Conservation (phyloP, 805 yeast genomes). For the Monosporozyma siamensis region DNA sequence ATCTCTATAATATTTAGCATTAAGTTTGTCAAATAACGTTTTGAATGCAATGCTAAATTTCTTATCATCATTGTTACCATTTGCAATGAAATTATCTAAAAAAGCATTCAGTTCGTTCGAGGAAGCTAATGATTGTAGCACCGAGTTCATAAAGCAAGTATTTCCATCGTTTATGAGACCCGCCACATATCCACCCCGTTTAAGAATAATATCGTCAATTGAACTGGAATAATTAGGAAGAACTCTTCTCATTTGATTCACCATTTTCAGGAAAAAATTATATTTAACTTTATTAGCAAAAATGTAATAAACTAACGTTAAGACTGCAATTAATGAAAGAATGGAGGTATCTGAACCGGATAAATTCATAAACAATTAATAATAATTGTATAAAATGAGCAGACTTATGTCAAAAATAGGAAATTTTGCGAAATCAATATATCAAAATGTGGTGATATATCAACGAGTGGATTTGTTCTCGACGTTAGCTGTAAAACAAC, state of each 20-base stretch:
- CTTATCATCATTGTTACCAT: conserved; percentile 6
- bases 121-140: conserved; percentile 73
- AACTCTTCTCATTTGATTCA: conserved; percentile 3
- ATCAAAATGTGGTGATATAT: too few relatives aligned
- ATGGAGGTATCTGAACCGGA: neutral
- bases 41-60: conserved; percentile 49
- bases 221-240: conserved; percentile 2
- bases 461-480: too few relatives aligned
- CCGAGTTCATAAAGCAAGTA: conserved; percentile 91
- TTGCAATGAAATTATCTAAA: conserved; percentile 37
- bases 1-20: conserved; percentile 42
- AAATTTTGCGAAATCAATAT: neutral
- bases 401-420: neutral
- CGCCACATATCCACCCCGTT: conserved; percentile 67
- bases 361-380: conserved; percentile 2
- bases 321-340: neutral
- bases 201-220: conserved; percentile 32
- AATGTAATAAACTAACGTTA: conserved; percentile 1
- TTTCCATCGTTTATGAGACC: conserved; percentile 87
- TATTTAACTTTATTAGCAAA: conserved; percentile 2
- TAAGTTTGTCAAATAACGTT: conserved; percentile 45
- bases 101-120: conserved; percentile 52
- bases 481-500: too few relatives aligned
- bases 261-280: conserved; percentile 3
- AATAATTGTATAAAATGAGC: neutral